Evolutionary conservation across 164 flowering plant species (phyloP).

Genomic region (Hamamelis virginiana): DNA sequence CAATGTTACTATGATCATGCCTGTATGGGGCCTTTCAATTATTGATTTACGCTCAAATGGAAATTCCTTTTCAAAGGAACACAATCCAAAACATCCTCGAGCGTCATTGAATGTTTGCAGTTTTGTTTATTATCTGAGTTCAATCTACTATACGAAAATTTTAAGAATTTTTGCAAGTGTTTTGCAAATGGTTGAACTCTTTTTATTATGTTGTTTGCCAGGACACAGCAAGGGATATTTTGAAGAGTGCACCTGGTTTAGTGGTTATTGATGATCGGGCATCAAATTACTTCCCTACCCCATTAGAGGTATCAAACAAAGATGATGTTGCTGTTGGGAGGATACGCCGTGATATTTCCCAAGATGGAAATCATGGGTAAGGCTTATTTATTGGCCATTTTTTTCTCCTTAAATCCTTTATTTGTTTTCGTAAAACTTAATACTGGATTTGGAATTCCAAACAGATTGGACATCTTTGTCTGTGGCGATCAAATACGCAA

Average conservation of each 20-base stretch:
- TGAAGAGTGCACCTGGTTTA: conserved; percentile 81
- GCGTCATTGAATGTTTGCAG: background rate
- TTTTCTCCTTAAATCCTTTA: background rate
- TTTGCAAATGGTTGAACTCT: background rate
- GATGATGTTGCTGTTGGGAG: conserved; percentile 98
- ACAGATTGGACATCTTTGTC: conserved; percentile 94
- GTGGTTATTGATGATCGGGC: conserved; percentile 87
- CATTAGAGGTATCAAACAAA: conserved; percentile 85
- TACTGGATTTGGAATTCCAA: background rate
- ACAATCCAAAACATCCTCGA: background rate
- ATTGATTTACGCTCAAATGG: background rate
- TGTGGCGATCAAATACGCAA: conserved; percentile 98
- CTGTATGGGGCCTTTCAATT: conserved; percentile 1
- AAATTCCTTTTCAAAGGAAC: background rate
- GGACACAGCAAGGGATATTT: conserved; percentile 84
- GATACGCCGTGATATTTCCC: conserved; percentile 85
- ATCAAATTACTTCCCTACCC: conserved; percentile 88
- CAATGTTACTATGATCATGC: no score
- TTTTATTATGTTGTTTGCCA: conserved; percentile 17
- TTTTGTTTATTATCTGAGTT: no score
- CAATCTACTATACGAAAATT: background rate
- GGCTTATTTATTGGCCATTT: background rate
- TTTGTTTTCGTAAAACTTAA: background rate
- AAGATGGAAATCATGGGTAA: conserved; percentile 84
- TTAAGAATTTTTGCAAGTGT: background rate